Conservation (phyloP, 768 basidiomycete genomes). For the Phanerochaete sordida region DNA sequence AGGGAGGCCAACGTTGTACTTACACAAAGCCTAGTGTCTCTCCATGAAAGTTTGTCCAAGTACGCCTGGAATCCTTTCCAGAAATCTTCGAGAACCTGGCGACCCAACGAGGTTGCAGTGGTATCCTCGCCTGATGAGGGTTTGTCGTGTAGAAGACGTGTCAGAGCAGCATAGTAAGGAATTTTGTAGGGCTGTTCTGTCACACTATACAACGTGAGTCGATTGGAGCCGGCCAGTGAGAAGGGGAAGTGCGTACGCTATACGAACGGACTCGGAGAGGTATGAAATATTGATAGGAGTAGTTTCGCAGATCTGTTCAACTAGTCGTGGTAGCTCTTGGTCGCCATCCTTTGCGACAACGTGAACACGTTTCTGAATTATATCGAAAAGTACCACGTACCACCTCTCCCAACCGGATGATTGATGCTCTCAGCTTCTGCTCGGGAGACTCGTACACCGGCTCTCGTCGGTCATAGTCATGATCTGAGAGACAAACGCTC, state of each 20-base stretch:
- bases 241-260: constrained; percentile 50
- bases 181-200: constrained; percentile 95
- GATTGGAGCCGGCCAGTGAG: constrained; percentile 14
- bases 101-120: constrained; percentile 49
- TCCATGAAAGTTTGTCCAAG: constrained; percentile 88
- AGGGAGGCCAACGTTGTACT: constrained; percentile 35
- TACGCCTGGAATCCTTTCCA: constrained; percentile 89
- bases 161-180: constrained; percentile 80
- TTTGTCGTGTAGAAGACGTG: constrained; percentile 62
- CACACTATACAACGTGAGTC: constrained; percentile 51
- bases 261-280: constrained; percentile 71
- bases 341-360: constrained; percentile 49
- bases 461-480: constrained; percentile 61
- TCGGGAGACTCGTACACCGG: constrained; percentile 61
- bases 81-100: constrained; percentile 80
- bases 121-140: constrained; percentile 34
- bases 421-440: constrained; percentile 60
- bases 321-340: constrained; percentile 67
- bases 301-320: constrained; percentile 60
- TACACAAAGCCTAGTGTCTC: constrained; percentile 85
- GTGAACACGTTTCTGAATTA: not conserved
- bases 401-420: constrained; percentile 79
- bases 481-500: constrained; percentile 4
- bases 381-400: constrained; percentile 40
- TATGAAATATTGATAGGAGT: constrained; percentile 55